Evolutionary conservation across 2,329 filamentous ascomycete species (phyloP).

Genomic region (Neofusicoccum umdonicola): DNA sequence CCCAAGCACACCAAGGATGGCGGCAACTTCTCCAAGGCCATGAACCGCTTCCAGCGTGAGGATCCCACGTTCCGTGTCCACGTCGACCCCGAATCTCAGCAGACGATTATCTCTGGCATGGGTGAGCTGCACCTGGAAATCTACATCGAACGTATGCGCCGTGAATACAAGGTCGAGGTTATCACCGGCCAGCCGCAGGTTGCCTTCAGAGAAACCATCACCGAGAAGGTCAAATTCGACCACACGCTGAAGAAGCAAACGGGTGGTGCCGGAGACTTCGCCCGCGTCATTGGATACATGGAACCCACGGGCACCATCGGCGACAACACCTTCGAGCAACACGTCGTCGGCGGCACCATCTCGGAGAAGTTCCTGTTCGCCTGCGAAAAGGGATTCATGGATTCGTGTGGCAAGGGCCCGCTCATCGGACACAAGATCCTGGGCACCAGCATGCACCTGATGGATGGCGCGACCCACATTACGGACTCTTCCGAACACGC

Average conservation of each 20-base stretch:
- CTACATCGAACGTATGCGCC: conserved; percentile 93
- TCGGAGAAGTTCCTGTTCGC: conserved; percentile 94
- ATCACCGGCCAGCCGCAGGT: conserved; percentile 95
- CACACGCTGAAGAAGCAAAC: conserved; percentile 93
- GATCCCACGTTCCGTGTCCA: conserved; percentile 96
- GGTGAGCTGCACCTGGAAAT: conserved; percentile 95
- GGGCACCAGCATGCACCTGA: conserved; percentile 85
- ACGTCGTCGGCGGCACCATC: conserved; percentile 85
- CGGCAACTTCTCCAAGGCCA: conserved; percentile 95
- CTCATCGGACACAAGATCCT: conserved; percentile 91
- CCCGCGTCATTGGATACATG: conserved; percentile 86
- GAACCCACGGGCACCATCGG: conserved; percentile 75
- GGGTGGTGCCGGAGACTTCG: conserved; percentile 92
- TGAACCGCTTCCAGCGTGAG: conserved; percentile 97
- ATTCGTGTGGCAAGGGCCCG: conserved; percentile 80
- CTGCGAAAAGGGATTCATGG: conserved; percentile 90
- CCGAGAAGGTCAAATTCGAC: conserved; percentile 77
- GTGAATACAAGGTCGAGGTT: conserved; percentile 96
- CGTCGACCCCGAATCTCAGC: conserved; percentile 86
- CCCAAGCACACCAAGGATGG: conserved; percentile 91
- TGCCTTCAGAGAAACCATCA: conserved; percentile 93
- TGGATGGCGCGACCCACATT: conserved; percentile 94
- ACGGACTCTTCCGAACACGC: conserved; percentile 97
- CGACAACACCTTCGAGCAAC: conserved; percentile 80
- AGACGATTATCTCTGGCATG: conserved; percentile 99